Conservation (phyloP, 208 protist genomes). For the Lotmaria passim region DNA sequence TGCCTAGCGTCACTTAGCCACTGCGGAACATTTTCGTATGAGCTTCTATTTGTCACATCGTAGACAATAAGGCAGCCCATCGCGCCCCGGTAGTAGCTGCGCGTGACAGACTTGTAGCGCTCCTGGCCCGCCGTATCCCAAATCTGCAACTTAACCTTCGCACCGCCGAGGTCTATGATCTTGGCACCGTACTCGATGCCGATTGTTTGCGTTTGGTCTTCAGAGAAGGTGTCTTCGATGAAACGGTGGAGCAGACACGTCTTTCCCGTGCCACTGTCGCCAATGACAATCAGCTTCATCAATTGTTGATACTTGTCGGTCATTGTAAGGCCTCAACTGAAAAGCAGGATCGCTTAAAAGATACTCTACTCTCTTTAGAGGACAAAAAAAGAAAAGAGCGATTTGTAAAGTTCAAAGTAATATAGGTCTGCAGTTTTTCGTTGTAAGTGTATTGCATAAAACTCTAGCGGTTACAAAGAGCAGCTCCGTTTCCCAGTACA, state of each 20-base stretch:
- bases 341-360: no score
- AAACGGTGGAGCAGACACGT: conserved; percentile 97
- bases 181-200: conserved; percentile 98
- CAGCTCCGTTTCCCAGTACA: no score
- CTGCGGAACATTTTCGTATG: conserved; percentile 95
- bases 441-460: no score
- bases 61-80: conserved; percentile 98
- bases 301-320: conserved; percentile 78
- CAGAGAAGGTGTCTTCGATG: conserved; percentile 95
- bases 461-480: no score
- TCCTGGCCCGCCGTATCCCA: conserved; percentile 98
- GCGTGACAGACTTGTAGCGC: conserved; percentile 98
- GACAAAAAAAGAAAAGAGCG: conserved; percentile 22
- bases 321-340: conserved; percentile 43
- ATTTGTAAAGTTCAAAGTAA: no score
- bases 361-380: no score
- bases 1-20: conserved; percentile 97
- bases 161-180: conserved; percentile 90
- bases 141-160: conserved; percentile 97
- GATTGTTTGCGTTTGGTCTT: conserved; percentile 97
- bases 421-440: no score
- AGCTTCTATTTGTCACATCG: conserved; percentile 96
- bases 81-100: conserved; percentile 96
- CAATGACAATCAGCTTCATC: conserved; percentile 88
- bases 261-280: conserved; percentile 94